Percentiles rank a stretch among this genome's conserved stretches.
Evolutionary conservation across 257 asterid genomes (phyloP).

Genomic region (Solanum pinnatisectum): DNA sequence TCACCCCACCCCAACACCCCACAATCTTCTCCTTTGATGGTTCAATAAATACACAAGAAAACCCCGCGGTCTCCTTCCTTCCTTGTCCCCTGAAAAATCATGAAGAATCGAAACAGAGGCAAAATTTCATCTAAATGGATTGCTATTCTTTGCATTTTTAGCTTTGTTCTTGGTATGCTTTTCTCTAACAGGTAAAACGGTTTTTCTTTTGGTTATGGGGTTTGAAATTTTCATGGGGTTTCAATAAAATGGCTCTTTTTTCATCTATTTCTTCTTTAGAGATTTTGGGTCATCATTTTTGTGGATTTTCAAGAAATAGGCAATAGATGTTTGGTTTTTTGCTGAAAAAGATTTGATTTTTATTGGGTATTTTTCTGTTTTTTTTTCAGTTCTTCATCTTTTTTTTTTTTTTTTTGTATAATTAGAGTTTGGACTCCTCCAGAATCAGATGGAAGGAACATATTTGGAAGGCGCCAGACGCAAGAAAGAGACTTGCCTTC

Average conservation of each 20-base stretch:
- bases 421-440: slow-evolving; percentile 34
- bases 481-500: slow-evolving; percentile 12
- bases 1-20: too few relatives aligned
- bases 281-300: background rate
- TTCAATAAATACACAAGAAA: background rate
- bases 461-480: slow-evolving; percentile 19
- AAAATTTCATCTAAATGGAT: slow-evolving; percentile 40
- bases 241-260: background rate
- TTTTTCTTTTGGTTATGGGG: background rate
- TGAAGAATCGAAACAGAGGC: slow-evolving; percentile 14
- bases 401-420: background rate
- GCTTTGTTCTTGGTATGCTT: slow-evolving; percentile 54
- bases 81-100: background rate
- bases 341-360: background rate
- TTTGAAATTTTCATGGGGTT: background rate
- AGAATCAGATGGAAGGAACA: slow-evolving; percentile 23
- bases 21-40: background rate
- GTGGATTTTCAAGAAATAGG: background rate
- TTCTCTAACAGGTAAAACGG: slow-evolving; percentile 36
- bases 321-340: background rate
- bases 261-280: background rate
- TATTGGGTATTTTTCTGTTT: background rate
- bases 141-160: slow-evolving; percentile 30
- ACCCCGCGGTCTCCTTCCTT: background rate
- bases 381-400: background rate